Conservation (phyloP, 2,329 filamentous ascomycete species). For the Cadophora gregata region DNA sequence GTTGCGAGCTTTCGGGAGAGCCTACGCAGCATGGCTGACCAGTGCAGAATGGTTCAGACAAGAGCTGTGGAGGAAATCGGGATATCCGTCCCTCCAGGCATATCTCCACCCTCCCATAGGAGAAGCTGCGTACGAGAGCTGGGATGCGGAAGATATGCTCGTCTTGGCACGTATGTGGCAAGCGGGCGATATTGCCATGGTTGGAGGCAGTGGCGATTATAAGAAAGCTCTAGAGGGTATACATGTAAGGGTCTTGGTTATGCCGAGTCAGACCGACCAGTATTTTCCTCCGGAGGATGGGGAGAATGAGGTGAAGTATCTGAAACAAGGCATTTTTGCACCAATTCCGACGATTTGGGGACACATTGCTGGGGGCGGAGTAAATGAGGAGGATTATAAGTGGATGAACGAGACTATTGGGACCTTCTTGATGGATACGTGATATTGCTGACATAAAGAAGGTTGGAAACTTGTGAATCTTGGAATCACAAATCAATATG, state of each 20-base stretch:
- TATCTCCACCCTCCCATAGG: constrained; percentile 44
- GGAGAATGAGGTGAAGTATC: constrained; percentile 43
- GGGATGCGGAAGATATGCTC: constrained; percentile 53
- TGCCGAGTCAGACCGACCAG: constrained; percentile 68
- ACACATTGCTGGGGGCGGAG: constrained; percentile 46
- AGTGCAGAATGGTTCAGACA: constrained; percentile 54
- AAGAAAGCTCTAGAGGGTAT: constrained; percentile 62
- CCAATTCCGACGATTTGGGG: constrained; percentile 48
- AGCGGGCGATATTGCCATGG: constrained; percentile 46
- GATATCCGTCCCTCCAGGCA: constrained; percentile 46
- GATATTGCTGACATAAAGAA: background rate
- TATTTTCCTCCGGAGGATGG: constrained; percentile 60
- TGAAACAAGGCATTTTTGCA: constrained; percentile 42
- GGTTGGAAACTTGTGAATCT: background rate
- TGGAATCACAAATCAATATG: background rate
- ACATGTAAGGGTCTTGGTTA: constrained; percentile 65
- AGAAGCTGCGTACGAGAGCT: constrained; percentile 46
- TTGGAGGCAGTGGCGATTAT: constrained; percentile 45
- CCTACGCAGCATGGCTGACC: constrained; percentile 55
- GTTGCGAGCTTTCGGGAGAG: constrained; percentile 52
- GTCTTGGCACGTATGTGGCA: constrained; percentile 54
- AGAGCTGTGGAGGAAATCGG: constrained; percentile 47
- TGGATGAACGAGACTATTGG: constrained; percentile 45
- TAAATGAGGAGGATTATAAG: constrained; percentile 39
- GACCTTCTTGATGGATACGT: constrained; percentile 37